Evolutionary conservation across 2,329 filamentous ascomycete species (phyloP), one percentile per base, ranked within the genome.

Genomic region (Metarhizium album): DNA sequence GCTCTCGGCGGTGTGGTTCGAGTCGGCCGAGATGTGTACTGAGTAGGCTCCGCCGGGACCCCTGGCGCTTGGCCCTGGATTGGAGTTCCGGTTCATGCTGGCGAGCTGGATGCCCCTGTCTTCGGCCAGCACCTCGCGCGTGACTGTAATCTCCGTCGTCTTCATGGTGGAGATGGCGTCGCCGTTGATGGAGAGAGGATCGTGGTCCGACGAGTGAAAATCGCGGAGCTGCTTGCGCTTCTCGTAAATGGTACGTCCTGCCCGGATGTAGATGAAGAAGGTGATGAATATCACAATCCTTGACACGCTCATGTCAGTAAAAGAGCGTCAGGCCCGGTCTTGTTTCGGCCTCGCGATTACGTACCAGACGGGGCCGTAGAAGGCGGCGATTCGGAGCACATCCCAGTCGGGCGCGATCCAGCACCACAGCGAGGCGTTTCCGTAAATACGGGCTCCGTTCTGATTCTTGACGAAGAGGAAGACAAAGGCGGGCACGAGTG

Each of bases 341-440:
- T 43, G 22, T 14, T 31, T 29, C 11, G 33, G 33, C 4, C 9
- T 13, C 11, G 16, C 11, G 33, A 35, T 13, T 4, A 57, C 72
- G 62, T 64, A 84, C 84, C 83, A 87, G 51, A 86, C 75, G 5
- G 83, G 83, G 0, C 72, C 83, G 59, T 93, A 94, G 62, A 90
- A 91, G 27, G 81, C 77, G 3, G 79, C 78, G 52, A 93, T 82
- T 38, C 87, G 83, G 65, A 87, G 79, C 52, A 83, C 76, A 51
- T 87, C 83, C 78, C 83, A 90, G 4, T 78, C 67, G 2, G 70
- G 61, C 2, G 75, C 70, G 18, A 93, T 74, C 87, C 87, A 93
- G 63, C 88, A 94, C 88, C 87, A 94, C 22, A 93, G 67, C 1
- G 78, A 80, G 27, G 87, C 87, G 57, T 86, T 75, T 1, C 87